These are phyloP conservation scores for Hymenoscyphus scutula DNA, from an alignment of 2,329 filamentous ascomycete species.

Conservation along the genomic window DNA sequence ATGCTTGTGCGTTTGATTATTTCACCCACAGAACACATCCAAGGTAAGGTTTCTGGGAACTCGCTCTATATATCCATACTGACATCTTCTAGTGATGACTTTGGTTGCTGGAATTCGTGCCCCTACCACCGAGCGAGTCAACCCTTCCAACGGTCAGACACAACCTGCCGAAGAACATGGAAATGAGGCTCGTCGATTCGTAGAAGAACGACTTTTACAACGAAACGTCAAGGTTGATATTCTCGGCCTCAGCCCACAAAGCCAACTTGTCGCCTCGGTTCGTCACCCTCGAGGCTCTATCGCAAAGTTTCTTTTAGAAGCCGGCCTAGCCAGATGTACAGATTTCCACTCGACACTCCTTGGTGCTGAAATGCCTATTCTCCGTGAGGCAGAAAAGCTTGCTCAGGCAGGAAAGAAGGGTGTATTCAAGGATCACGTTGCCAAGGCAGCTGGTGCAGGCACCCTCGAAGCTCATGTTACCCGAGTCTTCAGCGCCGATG, in stretches of 20 bases:
- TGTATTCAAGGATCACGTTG: constrained; percentile 77
- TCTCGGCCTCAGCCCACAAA: constrained; percentile 84
- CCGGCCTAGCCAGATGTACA: constrained; percentile 86
- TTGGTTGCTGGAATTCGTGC: constrained; percentile 86
- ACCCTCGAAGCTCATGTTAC: constrained; percentile 79
- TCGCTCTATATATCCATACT: constrained; percentile 5
- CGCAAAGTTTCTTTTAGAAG: constrained; percentile 83
- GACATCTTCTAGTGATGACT: constrained; percentile 68
- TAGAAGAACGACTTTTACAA: constrained; percentile 82
- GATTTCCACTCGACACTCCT: constrained; percentile 95
- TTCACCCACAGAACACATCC: constrained; percentile 75
- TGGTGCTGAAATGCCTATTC: constrained; percentile 79
- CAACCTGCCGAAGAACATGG: constrained; percentile 87
- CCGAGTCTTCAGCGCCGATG: constrained; percentile 85
- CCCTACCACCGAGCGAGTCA: constrained; percentile 82
- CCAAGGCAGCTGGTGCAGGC: constrained; percentile 59
- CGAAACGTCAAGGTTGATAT: constrained; percentile 79
- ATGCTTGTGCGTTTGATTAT: constrained; percentile 80
- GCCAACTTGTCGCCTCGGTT: constrained; percentile 83
- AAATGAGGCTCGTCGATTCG: constrained; percentile 83
- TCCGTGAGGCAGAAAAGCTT: constrained; percentile 82
- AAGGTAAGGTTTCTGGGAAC: constrained; percentile 23
- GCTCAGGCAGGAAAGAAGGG: constrained; percentile 76
- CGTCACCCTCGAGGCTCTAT: constrained; percentile 91
- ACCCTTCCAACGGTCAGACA: constrained; percentile 64